Evolutionary conservation across 805 yeast species (phyloP), one percentile per base, ranked within the genome.

Genomic region (Zygosaccharomyces rouxii): DNA sequence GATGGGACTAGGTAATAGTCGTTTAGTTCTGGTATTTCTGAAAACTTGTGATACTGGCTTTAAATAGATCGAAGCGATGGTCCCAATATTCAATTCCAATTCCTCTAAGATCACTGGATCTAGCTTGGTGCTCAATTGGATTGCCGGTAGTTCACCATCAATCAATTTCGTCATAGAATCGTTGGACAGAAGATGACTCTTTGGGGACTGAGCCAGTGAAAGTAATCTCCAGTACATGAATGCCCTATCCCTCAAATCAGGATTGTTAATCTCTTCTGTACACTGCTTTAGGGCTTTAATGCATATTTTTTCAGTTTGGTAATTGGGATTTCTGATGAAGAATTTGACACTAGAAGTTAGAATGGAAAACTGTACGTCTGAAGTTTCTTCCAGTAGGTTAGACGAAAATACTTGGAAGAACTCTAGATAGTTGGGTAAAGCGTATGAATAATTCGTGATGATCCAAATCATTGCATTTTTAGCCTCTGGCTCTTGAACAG

Each of bases 201-300:
- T 51, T 5, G 52, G 41, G 13, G 52, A 42, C 21, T 48, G 46
- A 1, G 58, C 49, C 25, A 56, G 18, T 6, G 94, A 79, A 5
- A 90, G 67, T 25, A 90, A 67, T 49, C 96, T 74, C 94, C 95
- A 85, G 68, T 92, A 90, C 68, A 88, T 81, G 59, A 73, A 84
- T 0, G 92, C 97, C 35, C 96, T 70, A 55, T 88, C 95, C 52
- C 97, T 75, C 9, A 89, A 67, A 67, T 92, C 98, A 0, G 97
- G 96, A 56, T 88, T 83, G 52, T 83, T 82, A 1, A 75, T 71
- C 10, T 81, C 85, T 55, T 88, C 94, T 0, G 95, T 85, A 6
- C 89, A 85, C 63, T 72, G 66, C 58, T 81, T 81, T 47, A 89
- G 68, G 0, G 84, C 71, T 29, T 73, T 71, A 31, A 87, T 69